Base-by-base conservation (phyloP, 2,329 filamentous ascomycete species). In the Diplodia corticola region DNA sequence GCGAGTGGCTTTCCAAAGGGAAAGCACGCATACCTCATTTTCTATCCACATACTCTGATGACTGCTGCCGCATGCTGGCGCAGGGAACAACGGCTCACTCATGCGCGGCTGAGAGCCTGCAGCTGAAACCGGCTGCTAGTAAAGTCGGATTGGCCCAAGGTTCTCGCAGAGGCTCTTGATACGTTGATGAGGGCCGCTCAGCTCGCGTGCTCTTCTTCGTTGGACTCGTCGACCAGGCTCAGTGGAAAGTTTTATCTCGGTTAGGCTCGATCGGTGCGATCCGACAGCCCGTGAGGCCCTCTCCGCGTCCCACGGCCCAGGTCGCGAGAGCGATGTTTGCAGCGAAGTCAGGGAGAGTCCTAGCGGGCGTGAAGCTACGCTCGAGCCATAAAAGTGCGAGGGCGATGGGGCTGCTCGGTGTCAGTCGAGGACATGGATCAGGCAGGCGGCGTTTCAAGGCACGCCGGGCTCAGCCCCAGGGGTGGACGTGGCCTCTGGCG, bases 381-480 rank as follows among this genome's bases (percentile, higher is more conserved):
- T 44, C 40, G 40, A 44, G 40, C 40, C 44, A 24, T 33, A 26
- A 46, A 46, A 33, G 30, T 33, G 4, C 53, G 15, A 1, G 20
- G 35, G 7, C 10, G 20, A 26, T 37, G 33, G 35, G 54, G 54
- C 54, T 28, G 22, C 12, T 15, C 33, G 12, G 37, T 20, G n/a
- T n/a, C n/a, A n/a, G n/a, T 10, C 33, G 0, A 10, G 6, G 12
- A 10, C 33, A 35, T 12, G 33, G 33, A 35, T 35, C 33, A 12
- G 9, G 26, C 35, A 57, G 17, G 37, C 55, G 55, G 37, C 55
- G 55, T 60, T 60, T 60, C 55, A 60, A 60, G 55, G 55, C 55
- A 60, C 55, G 55, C 55, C 37, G 26, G 54, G 28, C 54, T 64
- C 61, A 46, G 61, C 61, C 50, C 54, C 61, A 55, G 54, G 48